These are phyloP conservation scores for Hondaea fermentalgiana DNA, from an alignment of 108 stramenopile species.

Conservation along the genomic window DNA sequence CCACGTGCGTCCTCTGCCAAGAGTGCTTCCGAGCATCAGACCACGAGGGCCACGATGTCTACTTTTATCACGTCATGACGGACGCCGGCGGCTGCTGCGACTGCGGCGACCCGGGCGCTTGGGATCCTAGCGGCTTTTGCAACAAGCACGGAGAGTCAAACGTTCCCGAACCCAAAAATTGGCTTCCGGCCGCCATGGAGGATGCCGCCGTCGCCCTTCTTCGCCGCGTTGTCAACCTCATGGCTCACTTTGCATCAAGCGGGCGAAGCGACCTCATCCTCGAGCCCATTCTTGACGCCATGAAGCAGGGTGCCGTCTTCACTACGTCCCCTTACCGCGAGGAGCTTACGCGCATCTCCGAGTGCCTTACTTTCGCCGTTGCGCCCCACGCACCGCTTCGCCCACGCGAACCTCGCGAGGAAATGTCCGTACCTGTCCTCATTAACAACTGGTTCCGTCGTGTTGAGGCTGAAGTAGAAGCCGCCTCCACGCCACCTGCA, in stretches of 20 bases:
- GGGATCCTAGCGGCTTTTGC: slow-evolving; percentile 77
- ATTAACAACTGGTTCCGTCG: background rate
- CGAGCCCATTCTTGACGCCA: background rate
- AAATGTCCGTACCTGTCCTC: background rate
- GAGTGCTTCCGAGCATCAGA: slow-evolving; percentile 71
- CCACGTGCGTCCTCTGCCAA: slow-evolving; percentile 92
- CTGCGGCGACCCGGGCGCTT: slow-evolving; percentile 93
- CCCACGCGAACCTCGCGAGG: background rate
- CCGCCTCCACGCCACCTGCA: background rate
- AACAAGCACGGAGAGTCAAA: slow-evolving; percentile 32
- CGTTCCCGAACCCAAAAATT: background rate
- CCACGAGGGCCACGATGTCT: slow-evolving; percentile 89
- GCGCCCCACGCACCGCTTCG: background rate
- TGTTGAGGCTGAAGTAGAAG: background rate
- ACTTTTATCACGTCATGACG: slow-evolving; percentile 78
- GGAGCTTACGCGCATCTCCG: background rate
- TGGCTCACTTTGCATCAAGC: slow-evolving; percentile 31
- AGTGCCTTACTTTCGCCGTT: background rate
- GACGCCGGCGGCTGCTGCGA: slow-evolving; percentile 90
- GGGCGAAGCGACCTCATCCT: slow-evolving; percentile 20
- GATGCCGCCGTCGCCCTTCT: slow-evolving; percentile 31
- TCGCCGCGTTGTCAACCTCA: slow-evolving; percentile 33
- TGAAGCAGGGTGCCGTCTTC: background rate
- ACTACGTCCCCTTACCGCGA: background rate
- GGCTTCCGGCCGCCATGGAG: slow-evolving; percentile 9